Base-by-base conservation (phyloP, 116 monocot species). In the Papilionanthe hybrid region DNA sequence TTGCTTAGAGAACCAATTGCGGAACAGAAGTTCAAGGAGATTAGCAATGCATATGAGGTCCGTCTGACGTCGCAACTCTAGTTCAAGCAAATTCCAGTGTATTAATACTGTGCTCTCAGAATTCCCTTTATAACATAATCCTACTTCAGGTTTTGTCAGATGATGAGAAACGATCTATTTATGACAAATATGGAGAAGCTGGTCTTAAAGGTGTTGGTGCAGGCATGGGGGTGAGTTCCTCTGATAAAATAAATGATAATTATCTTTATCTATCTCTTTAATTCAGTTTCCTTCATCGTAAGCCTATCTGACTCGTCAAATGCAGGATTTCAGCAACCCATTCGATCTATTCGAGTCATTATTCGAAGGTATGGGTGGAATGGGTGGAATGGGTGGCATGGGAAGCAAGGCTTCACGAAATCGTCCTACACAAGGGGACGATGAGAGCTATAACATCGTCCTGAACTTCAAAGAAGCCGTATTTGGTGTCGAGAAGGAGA, bases 31-130 rank as follows among this genome's bases (percentile, higher is more conserved):
- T 96, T 96, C 79, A 96, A 96, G 86, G 96, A 93, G 4, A 96
- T 97, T 22, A 97, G 97, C 79, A 97, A 97, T 83, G 97, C 94
- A 0, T 97, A 97, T 82, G 97, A 97, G 90, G 97, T 96, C 81
- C 72, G 71, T 55, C 77, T 79, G 22, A 9, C 27, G 76, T 44
- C 37, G 18, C 17, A 49, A 10, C 55, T 77, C 43, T 29, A 27
- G 27, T 81, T 53, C 75, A 20, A 20, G 23, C 15, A 32, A 30
- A 37, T 30, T 19, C 55, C 18, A 77, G 29, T 27, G 29, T 55
- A 53, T 2, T 5, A 32, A 29, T 55, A 32, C 6, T 77, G 19
- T 53, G 42, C 60, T 37, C 60, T 41, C 5, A 19, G 22, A 44
- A 22, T 73, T 73, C 43, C 42, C 22, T 42, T 37, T 37, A 37